A percentile compares a stretch with the other conserved stretches of the same genome.
phyloP scores from a whole-genome alignment of 176 grass and related monocot species.

The Cenchrus americanus region DNA sequence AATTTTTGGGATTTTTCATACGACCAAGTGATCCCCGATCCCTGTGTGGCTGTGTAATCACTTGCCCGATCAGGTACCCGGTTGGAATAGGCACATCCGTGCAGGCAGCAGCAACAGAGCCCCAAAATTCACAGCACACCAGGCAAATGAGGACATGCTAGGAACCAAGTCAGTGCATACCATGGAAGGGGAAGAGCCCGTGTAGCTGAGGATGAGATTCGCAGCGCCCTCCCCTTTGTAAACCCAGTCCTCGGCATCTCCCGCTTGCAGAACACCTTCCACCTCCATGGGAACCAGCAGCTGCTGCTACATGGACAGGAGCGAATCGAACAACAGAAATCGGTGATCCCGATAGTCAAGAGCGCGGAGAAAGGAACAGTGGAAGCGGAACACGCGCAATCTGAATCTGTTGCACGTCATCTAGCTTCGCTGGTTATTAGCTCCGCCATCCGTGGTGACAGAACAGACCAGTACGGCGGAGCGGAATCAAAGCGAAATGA shows the following conservation, averaged over 20 bases:
- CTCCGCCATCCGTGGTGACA: background rate
- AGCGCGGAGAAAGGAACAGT: background rate
- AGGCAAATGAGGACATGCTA: background rate
- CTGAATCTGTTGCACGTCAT: background rate
- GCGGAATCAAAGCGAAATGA: background rate
- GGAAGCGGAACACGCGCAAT: background rate
- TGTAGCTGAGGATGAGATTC: constrained; percentile 85
- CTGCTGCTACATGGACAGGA: background rate
- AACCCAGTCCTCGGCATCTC: constrained; percentile 70
- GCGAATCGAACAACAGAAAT: background rate
- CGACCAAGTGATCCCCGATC: background rate
- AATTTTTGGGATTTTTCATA: background rate
- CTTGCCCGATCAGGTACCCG: background rate
- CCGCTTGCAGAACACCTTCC: constrained; percentile 51
- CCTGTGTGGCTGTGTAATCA: background rate
- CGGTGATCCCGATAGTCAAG: background rate
- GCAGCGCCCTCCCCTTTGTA: constrained; percentile 96
- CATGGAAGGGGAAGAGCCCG: constrained; percentile 63
- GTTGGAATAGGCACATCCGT: background rate
- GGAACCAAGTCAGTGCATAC: constrained; percentile 44
- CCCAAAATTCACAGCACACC: background rate
- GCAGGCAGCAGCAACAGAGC: background rate
- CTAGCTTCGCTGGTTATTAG: background rate
- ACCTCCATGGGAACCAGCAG: constrained; percentile 38
- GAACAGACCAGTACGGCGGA: background rate